A percentile compares a stretch with the other conserved stretches of the same genome.
Evolutionary conservation across 2,329 filamentous ascomycete species (phyloP).

Genomic region (Verticillium zaregamsianum): DNA sequence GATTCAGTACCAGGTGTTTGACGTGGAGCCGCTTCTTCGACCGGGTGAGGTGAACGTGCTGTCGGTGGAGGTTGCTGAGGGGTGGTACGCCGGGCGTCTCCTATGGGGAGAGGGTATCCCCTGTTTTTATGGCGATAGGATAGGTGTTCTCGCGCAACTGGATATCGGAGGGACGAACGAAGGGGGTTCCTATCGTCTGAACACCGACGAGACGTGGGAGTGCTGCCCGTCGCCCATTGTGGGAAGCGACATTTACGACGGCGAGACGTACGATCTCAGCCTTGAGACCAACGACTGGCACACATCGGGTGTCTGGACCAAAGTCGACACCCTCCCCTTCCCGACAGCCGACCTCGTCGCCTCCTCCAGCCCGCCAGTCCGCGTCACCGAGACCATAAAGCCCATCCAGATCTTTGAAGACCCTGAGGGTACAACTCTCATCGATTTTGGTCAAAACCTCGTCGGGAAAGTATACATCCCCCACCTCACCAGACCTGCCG

Average conservation of each 20-base stretch:
- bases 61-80: constrained; percentile 43
- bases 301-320: too few species aligned
- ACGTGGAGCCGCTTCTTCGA: constrained; percentile 30
- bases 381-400: too few species aligned
- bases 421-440: too few species aligned
- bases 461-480: too few species aligned
- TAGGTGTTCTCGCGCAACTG: constrained; percentile 34
- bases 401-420: too few species aligned
- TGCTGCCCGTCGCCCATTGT: constrained; percentile 26
- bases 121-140: constrained; percentile 32
- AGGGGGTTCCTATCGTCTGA: constrained; percentile 16
- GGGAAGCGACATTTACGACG: constrained; percentile 45
- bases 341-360: too few species aligned
- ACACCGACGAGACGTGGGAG: constrained; percentile 24
- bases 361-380: too few species aligned
- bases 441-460: too few species aligned
- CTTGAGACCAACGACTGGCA: constrained; percentile 16
- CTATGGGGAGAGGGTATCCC: constrained; percentile 17
- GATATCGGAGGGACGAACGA: constrained; percentile 24
- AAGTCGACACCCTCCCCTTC: too few species aligned
- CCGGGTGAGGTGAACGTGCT: constrained; percentile 31
- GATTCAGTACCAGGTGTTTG: constrained; percentile 3
- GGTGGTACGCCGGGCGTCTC: constrained; percentile 44
- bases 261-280: constrained; percentile 43
- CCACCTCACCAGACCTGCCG: too few species aligned